Base-by-base conservation (phyloP, 805 yeast species). In the Metschnikowia gelsemii region DNA sequence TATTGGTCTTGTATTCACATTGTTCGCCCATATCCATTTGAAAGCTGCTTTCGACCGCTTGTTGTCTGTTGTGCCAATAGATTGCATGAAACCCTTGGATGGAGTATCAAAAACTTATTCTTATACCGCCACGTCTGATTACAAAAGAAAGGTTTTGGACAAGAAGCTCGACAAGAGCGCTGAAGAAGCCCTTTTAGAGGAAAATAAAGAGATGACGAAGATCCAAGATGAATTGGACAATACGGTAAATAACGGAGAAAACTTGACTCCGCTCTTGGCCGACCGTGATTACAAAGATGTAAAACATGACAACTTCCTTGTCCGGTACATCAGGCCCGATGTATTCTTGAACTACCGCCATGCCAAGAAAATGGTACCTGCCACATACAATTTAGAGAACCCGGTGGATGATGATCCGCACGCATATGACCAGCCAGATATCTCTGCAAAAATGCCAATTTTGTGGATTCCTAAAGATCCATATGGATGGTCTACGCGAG, bases 381-480 rank as follows among this genome's bases (percentile, higher is more conserved):
- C 66, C 8, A 39, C 57, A 1, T 70, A 59, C 51, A 55, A 62
- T 38, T 40, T 59, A 14, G 64, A 60, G 16, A 69, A 73, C n/a
- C 72, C 66, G 19, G 72, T 62, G 12, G 67, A 58, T 16, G 80
- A 78, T 43, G 70, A 75, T 43, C 65, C 58, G 36, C 79, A 76
- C 47, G 93, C 96, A 0, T 91, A 83, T 63, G 79, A 80, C 55
- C 76, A 75, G 56, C 97, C 97, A 2, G 86, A 83, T 5, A 80
- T 83, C 13, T 67, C 78, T 20, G 83, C 83, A 0, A 61, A 70
- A 32, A 76, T 86, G 52, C 95, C 96, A 2, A 70, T 72, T n/a
- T 66, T 91, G 16, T 91, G 99, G 99, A 79, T 91, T 55, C 95
- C 97, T n/a, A 69, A 70, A 43, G 99, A 91, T 61, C 83, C 87